phyloP scores from a whole-genome alignment of 306 rosid species.

The Echinosophora koreensis region DNA sequence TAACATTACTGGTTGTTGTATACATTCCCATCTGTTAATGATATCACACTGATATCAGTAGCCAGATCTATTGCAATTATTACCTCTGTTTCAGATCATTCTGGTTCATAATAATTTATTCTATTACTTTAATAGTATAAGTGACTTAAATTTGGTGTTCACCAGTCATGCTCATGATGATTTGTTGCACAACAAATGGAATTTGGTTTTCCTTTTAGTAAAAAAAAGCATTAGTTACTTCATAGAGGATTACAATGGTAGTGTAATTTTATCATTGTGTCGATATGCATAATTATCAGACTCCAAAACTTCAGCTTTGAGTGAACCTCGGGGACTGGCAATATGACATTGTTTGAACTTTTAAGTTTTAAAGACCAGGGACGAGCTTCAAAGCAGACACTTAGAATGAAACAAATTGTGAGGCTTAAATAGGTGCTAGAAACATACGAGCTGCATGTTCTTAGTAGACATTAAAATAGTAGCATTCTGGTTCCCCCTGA shows the following conservation, averaged over 20 bases:
- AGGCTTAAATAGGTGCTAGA: no score
- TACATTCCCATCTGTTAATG: neutral
- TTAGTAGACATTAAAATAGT: no score
- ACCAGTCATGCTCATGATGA: neutral
- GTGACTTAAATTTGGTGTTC: conserved; percentile 8
- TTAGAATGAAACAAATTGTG: no score
- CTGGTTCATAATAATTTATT: neutral
- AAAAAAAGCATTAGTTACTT: neutral
- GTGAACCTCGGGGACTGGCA: no score
- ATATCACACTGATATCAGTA: no score
- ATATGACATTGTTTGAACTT: no score
- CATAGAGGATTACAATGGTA: neutral
- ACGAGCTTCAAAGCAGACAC: no score
- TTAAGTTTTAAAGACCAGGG: no score
- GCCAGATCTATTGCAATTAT: no score
- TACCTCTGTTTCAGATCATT: neutral
- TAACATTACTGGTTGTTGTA: no score
- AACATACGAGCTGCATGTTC: no score
- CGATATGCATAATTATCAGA: conserved; percentile 21
- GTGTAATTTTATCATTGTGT: neutral
- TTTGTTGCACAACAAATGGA: neutral
- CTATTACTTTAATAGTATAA: neutral
- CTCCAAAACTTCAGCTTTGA: neutral
- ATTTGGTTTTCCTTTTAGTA: neutral
- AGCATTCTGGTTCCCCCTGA: no score